Evolutionary conservation across 75 land plant species (phyloP).

Genomic region (Isoetes taiwanensis): DNA sequence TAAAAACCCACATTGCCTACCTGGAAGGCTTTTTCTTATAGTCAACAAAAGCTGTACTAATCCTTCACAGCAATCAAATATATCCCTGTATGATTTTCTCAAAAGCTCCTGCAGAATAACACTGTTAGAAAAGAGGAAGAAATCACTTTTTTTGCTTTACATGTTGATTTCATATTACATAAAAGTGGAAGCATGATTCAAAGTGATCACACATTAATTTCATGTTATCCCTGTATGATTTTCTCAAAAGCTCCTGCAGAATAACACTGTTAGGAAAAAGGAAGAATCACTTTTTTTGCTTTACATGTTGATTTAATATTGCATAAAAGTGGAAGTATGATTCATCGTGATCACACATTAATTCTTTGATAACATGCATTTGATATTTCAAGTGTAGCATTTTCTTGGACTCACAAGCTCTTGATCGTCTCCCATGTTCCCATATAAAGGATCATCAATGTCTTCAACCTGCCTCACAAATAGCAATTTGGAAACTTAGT

Average conservation of each 20-base stretch:
- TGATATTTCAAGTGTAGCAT: neutral
- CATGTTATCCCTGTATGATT: neutral
- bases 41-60: slow-evolving; percentile 10
- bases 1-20: neutral
- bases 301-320: too few species aligned
- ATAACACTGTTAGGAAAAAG: neutral
- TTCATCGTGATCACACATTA: neutral
- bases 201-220: neutral
- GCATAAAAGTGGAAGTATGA: neutral
- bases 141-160: too few species aligned
- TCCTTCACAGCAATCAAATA: slow-evolving; percentile 17
- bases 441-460: slow-evolving; percentile 29
- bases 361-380: neutral
- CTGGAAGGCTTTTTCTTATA: slow-evolving; percentile 12
- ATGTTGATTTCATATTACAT: neutral
- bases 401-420: slow-evolving; percentile 23
- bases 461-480: slow-evolving; percentile 20
- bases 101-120: slow-evolving; percentile 10
- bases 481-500: neutral
- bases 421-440: slow-evolving; percentile 25
- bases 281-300: too few species aligned
- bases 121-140: too few species aligned
- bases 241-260: slow-evolving; percentile 13
- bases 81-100: slow-evolving; percentile 11
- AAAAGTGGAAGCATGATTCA: neutral